Conservation (phyloP, 768 basidiomycete genomes). For the Lanmaoa pseudosensibilis region DNA sequence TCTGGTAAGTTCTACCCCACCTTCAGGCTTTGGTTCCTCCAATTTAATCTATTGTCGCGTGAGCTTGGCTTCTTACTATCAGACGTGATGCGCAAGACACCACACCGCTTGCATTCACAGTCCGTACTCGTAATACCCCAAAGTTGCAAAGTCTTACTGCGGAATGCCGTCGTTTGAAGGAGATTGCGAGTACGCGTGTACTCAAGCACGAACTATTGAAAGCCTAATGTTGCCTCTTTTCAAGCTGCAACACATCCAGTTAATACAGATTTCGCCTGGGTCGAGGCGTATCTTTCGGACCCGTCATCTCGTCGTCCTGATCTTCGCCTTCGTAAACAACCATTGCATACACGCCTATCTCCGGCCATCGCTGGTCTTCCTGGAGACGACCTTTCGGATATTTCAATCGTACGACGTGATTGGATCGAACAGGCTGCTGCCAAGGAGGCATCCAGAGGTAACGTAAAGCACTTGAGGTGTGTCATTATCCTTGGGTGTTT, state of each 20-base stretch:
- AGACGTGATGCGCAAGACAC: slow-evolving; percentile 41
- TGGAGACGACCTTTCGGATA: slow-evolving; percentile 61
- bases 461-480: slow-evolving; percentile 27
- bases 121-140: slow-evolving; percentile 44
- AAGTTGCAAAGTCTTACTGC: slow-evolving; percentile 46
- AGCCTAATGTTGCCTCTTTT: not conserved
- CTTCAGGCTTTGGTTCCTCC: not conserved
- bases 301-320: slow-evolving; percentile 35
- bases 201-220: not conserved
- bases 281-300: slow-evolving; percentile 12
- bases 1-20: slow-evolving; percentile 36
- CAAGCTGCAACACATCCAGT: slow-evolving; percentile 12
- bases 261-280: slow-evolving; percentile 20
- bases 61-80: slow-evolving; percentile 59
- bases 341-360: slow-evolving; percentile 58
- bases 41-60: slow-evolving; percentile 1
- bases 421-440: slow-evolving; percentile 57
- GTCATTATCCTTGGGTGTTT: not conserved
- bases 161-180: slow-evolving; percentile 59
- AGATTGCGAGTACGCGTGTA: slow-evolving; percentile 43
- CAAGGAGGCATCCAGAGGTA: slow-evolving; percentile 26
- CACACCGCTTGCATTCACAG: slow-evolving; percentile 44
- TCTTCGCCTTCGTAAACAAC: slow-evolving; percentile 49
- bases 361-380: slow-evolving; percentile 59
- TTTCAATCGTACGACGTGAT: slow-evolving; percentile 56